Evolutionary conservation across 2,329 filamentous ascomycete genomes (phyloP).

Genomic region (Pyricularia grisea): DNA sequence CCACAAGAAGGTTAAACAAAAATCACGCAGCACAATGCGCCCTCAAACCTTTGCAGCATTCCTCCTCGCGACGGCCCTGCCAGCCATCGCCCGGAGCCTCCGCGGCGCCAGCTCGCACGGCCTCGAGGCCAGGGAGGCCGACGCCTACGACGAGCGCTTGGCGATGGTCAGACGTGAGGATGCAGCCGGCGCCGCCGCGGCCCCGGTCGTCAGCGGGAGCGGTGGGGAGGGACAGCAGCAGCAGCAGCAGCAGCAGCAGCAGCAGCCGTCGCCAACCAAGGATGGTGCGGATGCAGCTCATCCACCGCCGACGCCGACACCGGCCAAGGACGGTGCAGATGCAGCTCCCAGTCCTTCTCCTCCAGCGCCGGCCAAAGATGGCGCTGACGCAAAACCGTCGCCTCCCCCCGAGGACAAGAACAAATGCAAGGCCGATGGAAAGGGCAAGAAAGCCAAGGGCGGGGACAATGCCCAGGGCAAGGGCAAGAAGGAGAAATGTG

Average conservation of each 20-base stretch:
- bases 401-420: background rate
- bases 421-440: background rate
- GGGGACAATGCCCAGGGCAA: background rate
- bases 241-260: no score
- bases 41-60: conserved; percentile 5
- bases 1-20: background rate
- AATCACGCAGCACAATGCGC: background rate
- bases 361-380: no score
- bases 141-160: background rate
- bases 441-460: background rate
- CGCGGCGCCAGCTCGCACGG: background rate
- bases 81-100: conserved; percentile 3
- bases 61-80: conserved; percentile 4
- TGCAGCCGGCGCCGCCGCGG: background rate
- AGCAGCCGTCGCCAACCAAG: background rate
- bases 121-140: background rate
- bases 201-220: background rate
- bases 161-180: background rate
- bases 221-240: no score
- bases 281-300: background rate
- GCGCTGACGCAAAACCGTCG: no score
- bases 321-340: no score
- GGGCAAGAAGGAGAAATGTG: no score
- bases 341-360: background rate
- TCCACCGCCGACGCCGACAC: background rate